phyloP scores from a whole-genome alignment of 169 alveolate genomes.

The Miamiensis avidus region DNA sequence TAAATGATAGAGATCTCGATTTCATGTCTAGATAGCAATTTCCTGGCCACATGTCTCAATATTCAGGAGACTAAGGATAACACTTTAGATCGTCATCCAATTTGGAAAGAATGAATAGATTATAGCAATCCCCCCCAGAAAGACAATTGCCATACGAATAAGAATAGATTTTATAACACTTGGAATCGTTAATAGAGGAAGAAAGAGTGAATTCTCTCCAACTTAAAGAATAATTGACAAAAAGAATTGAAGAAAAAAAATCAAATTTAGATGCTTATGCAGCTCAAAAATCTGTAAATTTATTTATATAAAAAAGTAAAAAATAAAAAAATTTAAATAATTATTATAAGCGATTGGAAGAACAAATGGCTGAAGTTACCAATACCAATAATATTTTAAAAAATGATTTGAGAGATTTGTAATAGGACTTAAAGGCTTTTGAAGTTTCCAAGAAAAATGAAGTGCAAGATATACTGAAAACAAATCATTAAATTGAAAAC shows the following conservation, averaged over 20 bases:
- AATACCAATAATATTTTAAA: background rate
- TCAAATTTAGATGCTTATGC: background rate
- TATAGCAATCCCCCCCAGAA: background rate
- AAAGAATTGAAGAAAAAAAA: background rate
- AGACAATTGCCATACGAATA: background rate
- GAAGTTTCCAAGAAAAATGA: slow-evolving; percentile 7
- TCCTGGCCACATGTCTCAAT: too few relatives aligned
- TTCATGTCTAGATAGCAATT: background rate
- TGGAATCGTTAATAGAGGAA: background rate
- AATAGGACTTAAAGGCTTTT: slow-evolving; percentile 13
- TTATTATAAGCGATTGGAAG: background rate
- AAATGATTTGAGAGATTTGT: background rate
- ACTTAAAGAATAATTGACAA: background rate
- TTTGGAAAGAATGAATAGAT: background rate
- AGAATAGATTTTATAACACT: background rate
- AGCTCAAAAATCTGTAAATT: background rate
- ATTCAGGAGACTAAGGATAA: background rate
- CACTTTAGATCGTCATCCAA: background rate
- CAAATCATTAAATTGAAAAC: background rate
- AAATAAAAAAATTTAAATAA: too few relatives aligned
- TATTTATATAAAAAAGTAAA: too few relatives aligned
- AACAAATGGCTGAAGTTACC: background rate
- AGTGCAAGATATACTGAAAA: background rate
- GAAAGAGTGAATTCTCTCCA: background rate
- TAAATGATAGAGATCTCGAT: slow-evolving; percentile 23